Conservation (phyloP, 2,329 filamentous ascomycete genomes). For the Penicillium expansum region DNA sequence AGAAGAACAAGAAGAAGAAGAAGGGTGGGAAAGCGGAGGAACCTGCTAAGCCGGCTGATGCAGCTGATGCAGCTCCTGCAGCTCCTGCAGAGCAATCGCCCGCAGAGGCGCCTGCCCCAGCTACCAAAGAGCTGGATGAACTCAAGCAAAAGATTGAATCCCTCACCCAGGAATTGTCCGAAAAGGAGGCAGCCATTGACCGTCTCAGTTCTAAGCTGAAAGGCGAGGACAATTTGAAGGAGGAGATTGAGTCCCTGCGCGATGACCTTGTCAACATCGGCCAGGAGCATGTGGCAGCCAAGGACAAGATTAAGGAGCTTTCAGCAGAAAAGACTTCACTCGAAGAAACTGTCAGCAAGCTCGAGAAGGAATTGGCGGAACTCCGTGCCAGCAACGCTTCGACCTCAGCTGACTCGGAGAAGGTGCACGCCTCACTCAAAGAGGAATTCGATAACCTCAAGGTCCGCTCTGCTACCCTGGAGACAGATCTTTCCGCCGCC, state of each 20-base stretch:
- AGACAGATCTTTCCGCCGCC: constrained; percentile 80
- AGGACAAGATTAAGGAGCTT: constrained; percentile 69
- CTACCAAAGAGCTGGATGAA: constrained; percentile 24
- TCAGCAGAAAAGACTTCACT: constrained; percentile 66
- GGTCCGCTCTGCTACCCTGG: constrained; percentile 64
- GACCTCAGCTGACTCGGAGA: constrained; percentile 49
- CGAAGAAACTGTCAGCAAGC: constrained; percentile 60
- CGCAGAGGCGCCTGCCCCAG: constrained; percentile 35
- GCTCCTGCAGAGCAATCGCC: constrained; percentile 18
- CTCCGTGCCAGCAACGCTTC: constrained; percentile 50
- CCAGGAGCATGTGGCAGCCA: constrained; percentile 78
- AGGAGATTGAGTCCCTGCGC: constrained; percentile 80
- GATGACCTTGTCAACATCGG: constrained; percentile 78
- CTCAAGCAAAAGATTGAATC: constrained; percentile 39
- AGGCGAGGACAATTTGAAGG: constrained; percentile 72
- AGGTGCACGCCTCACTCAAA: constrained; percentile 55
- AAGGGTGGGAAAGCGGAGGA: constrained; percentile 61
- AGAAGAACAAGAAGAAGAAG: constrained; percentile 89
- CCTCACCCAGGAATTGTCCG: constrained; percentile 36
- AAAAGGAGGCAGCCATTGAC: constrained; percentile 72
- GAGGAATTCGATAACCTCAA: constrained; percentile 70
- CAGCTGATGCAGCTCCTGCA: constrained; percentile 12
- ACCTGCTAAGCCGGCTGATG: constrained; percentile 23
- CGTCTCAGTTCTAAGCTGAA: constrained; percentile 67
- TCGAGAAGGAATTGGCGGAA: constrained; percentile 68